A percentile compares a stretch with the other conserved stretches of the same genome.
These are phyloP conservation scores for Hypoxylon sp. DNA, from an alignment of 2,329 filamentous ascomycete species.

Conservation along the genomic window DNA sequence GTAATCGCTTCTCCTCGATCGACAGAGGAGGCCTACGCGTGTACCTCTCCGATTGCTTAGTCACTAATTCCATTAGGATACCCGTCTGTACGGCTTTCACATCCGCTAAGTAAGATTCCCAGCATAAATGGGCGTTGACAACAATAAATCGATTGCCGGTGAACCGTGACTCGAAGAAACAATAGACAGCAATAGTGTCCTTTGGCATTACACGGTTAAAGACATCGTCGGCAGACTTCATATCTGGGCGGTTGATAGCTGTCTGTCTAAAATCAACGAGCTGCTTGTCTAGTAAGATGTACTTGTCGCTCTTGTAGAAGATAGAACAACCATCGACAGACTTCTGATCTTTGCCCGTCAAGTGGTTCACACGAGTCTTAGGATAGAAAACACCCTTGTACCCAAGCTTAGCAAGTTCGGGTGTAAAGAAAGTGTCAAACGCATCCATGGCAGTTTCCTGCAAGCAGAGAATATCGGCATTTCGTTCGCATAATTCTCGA, in stretches of 20 bases:
- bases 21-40: constrained; percentile 76
- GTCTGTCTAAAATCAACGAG: constrained; percentile 92
- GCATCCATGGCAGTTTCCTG: constrained; percentile 95
- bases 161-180: constrained; percentile 91
- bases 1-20: constrained; percentile 83
- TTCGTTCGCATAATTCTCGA: constrained; percentile 81
- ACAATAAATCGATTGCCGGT: constrained; percentile 95
- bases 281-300: constrained; percentile 93
- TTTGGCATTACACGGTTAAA: constrained; percentile 99
- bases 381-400: constrained; percentile 97
- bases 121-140: constrained; percentile 94
- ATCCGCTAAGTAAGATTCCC: constrained; percentile 91
- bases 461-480: constrained; percentile 91
- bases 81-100: constrained; percentile 98
- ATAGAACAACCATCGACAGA: constrained; percentile 96
- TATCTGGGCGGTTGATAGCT: constrained; percentile 94
- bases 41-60: constrained; percentile 88
- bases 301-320: constrained; percentile 97
- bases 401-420: constrained; percentile 86
- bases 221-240: constrained; percentile 97
- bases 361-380: constrained; percentile 89
- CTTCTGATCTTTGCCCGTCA: constrained; percentile 89
- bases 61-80: constrained; percentile 93
- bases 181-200: constrained; percentile 94
- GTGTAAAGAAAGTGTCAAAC: constrained; percentile 91